These are phyloP conservation scores for Mortierella sp. DNA, from an alignment of 371 early-diverging fungal genomes.

Conservation along the genomic window DNA sequence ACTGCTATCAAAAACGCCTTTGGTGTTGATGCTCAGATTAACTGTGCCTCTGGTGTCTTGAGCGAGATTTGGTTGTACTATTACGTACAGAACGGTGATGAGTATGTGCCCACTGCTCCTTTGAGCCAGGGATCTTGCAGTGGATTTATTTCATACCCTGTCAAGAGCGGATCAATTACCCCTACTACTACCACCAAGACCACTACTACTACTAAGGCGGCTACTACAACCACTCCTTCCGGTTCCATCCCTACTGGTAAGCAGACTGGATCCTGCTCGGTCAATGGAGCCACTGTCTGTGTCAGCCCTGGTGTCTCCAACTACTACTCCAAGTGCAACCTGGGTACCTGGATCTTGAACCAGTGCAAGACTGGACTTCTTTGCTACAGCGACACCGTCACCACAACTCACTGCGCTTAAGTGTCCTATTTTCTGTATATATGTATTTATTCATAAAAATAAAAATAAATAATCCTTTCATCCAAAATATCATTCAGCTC, in stretches of 20 bases:
- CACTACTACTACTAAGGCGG: slow-evolving; percentile 13
- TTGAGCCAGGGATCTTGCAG: slow-evolving; percentile 56
- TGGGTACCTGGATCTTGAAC: slow-evolving; percentile 49
- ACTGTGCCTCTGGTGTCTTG: slow-evolving; percentile 58
- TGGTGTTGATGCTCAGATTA: slow-evolving; percentile 62
- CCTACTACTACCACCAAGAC: slow-evolving; percentile 8
- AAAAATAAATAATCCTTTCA: neutral
- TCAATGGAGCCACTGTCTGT: slow-evolving; percentile 47
- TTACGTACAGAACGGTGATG: slow-evolving; percentile 31
- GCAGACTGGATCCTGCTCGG: slow-evolving; percentile 38
- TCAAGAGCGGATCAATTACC: slow-evolving; percentile 52
- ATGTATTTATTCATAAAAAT: neutral
- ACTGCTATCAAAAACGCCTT: slow-evolving; percentile 63
- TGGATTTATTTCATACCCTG: slow-evolving; percentile 58
- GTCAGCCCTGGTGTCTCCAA: slow-evolving; percentile 35
- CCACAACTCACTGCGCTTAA: slow-evolving; percentile 52
- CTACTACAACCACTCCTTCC: slow-evolving; percentile 27
- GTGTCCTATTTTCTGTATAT: neutral
- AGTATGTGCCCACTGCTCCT: slow-evolving; percentile 35
- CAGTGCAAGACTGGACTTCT: slow-evolving; percentile 52
- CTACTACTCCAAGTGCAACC: slow-evolving; percentile 56
- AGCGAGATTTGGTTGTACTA: slow-evolving; percentile 58
- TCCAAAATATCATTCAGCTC: no score
- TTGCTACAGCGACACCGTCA: slow-evolving; percentile 49
- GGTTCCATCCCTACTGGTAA: slow-evolving; percentile 48